Evolutionary conservation across 2,329 filamentous ascomycete species (phyloP), one percentile per base, ranked within the genome.

Genomic region (Xylaria sp.): DNA sequence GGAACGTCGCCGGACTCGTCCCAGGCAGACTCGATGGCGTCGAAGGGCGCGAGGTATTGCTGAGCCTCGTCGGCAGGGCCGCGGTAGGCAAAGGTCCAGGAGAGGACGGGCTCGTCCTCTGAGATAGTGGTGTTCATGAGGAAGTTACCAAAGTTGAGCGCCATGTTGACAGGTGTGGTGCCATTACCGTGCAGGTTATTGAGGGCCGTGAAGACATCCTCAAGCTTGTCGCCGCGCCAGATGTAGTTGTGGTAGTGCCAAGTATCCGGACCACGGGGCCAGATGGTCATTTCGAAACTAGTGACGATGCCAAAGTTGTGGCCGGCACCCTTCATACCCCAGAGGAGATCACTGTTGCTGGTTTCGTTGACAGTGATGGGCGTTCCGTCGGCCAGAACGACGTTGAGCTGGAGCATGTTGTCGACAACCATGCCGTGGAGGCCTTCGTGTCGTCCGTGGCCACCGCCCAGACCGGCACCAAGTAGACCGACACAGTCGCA

Each of bases 401-500:
- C 58, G 42, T 67, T 64, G 3, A 64, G 48, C 4, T 63, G 39
- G 5, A 64, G 9, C 11, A 68, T 30, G n/a, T 63, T 60, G 35
- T 68, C 66, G 19, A 37, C 60, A 13, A 67, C 58, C 16, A 71
- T 44, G 16, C 70, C 69, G 18, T 71, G 61, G 2, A 62, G 39
- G 8, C 70, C 68, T 46, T 71, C 54, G 1, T 63, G 59, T 8
- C 63, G 61, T 4, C 69, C 68, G 35, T 68, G 68, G 19, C 68
- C 69, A 3, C 69, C 69, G 1, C 70, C 70, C 4, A 70, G 62
- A 7, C 34, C 60, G 3, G 61, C 56, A 1, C 66, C 68, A 11
- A 66, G 35, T 6, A 70, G 13, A 6, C 68, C 65, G 7, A 68
- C 65, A 47, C 68, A 70, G 16, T 61, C 60, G 30, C 60, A 65